Evolutionary conservation across 306 rosid genomes (phyloP).

Genomic region (Vigna mungo): DNA sequence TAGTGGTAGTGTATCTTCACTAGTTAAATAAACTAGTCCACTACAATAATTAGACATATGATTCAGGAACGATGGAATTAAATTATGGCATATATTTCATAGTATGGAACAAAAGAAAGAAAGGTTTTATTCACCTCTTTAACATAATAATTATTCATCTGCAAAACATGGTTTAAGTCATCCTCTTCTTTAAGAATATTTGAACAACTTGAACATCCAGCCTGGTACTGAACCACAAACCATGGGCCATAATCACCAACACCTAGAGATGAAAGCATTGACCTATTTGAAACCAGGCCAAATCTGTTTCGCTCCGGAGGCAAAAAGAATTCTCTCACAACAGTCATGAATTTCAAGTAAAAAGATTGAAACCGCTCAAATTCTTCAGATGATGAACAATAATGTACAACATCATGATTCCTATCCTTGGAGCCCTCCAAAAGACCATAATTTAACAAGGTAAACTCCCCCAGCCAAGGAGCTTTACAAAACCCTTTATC

Average conservation of each 20-base stretch:
- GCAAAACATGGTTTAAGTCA: conserved; percentile 63
- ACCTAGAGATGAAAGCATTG: conserved; percentile 82
- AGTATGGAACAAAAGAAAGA: conserved; percentile 29
- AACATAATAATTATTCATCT: conserved; percentile 60
- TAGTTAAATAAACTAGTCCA: conserved; percentile 31
- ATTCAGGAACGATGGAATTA: background rate
- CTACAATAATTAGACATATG: conserved; percentile 4
- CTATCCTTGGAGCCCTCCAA: conserved; percentile 47
- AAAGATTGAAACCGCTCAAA: conserved; percentile 73
- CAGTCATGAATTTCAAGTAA: conserved; percentile 68
- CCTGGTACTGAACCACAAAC: conserved; percentile 69
- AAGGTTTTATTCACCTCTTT: conserved; percentile 67
- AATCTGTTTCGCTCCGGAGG: conserved; percentile 72
- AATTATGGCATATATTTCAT: conserved; percentile 1
- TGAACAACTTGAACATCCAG: conserved; percentile 77
- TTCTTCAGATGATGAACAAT: conserved; percentile 65
- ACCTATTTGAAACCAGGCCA: conserved; percentile 76
- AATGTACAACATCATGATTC: conserved; percentile 43
- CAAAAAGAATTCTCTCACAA: conserved; percentile 75
- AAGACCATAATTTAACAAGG: conserved; percentile 59
- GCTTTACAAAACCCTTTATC: conserved; percentile 54
- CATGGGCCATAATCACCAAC: conserved; percentile 74
- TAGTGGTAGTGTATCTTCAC: conserved; percentile 1
- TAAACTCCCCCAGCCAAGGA: conserved; percentile 68
- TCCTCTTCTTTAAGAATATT: conserved; percentile 73